Base-by-base conservation (phyloP, 768 basidiomycete genomes). In the Zangia roseola region DNA sequence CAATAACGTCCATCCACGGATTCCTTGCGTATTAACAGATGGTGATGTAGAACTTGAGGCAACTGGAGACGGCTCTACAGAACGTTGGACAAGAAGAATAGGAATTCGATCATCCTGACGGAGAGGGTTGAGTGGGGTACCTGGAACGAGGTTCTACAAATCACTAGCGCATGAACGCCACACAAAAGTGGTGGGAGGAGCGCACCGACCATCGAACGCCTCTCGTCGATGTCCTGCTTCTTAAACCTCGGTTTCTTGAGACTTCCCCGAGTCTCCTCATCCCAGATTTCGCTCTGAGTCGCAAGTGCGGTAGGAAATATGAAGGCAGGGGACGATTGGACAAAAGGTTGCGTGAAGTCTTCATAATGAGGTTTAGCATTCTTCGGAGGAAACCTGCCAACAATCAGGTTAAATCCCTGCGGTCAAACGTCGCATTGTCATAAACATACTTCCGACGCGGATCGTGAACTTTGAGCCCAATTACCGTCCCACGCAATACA, bases 1-100 rank as follows among this genome's bases (percentile, higher is more conserved):
- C 39, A 97, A 74, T 9, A 99, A 71, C 8, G 85, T 92, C 87
- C 91, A 97, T 33, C 94, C 94, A 58, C 93, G 84, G 25, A 92
- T 71, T 2, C 76, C 71, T 54, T 74, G 71, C 10, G 60, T 65
- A 2, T 40, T 48, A 36, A 68, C 64, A 14, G 65, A 58, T 31
- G 50, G 52, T 8, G 62, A 57, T 14, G 58, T 50, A 34, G 49
- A 50, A 14, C 17, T 5, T 1, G 51, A 23, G 48, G 61, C 40
- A 13, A 59, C 45, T 3, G 67, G 28, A 1, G 47, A 43, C n/a
- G 64, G 57, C 52, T 83, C 81, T 19, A 90, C 59, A 10, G 91
- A 86, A 19, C 82, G 82, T 62, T 94, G 92, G 7, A 94, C 79
- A 39, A 99, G 78, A 34, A 97, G 68, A 43, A 94, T 67, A 2